These are phyloP conservation scores for Chondrostereum purpureum DNA, from an alignment of 1,284 basidiomycete genomes.

Conservation along the genomic window DNA sequence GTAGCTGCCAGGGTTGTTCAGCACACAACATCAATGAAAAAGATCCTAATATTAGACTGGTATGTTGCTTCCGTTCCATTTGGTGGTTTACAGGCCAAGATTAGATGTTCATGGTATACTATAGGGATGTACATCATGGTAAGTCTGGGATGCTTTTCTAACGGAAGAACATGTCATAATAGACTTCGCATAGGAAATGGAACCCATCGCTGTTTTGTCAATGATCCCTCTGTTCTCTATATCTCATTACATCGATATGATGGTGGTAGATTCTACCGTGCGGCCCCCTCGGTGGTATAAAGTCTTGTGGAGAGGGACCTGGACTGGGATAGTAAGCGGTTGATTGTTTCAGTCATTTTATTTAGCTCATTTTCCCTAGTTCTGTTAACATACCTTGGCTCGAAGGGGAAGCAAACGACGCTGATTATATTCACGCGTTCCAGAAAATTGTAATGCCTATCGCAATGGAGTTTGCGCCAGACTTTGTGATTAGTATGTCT, in stretches of 20 bases:
- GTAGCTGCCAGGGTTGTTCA: conserved; percentile 83
- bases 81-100: too few species aligned
- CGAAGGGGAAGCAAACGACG: conserved; percentile 81
- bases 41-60: conserved; percentile 94
- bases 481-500: conserved; percentile 83
- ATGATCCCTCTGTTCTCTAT: conserved; percentile 89
- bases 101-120: too few species aligned
- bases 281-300: conserved; percentile 81
- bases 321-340: conserved; percentile 80
- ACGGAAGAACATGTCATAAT: conserved; percentile 3
- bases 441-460: conserved; percentile 96
- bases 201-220: conserved; percentile 91
- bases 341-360: conserved; percentile 6
- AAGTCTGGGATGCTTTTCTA: too few species aligned
- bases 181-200: conserved; percentile 69
- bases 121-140: conserved; percentile 98
- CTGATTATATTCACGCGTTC: conserved; percentile 96
- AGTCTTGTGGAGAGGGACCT: conserved; percentile 77
- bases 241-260: conserved; percentile 96
- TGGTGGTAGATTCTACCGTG: conserved; percentile 89
- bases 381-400: conserved; percentile 98
- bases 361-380: conserved; percentile 32
- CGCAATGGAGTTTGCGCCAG: conserved; percentile 91
- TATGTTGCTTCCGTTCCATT: conserved; percentile 32
- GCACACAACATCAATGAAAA: conserved; percentile 62